A percentile compares a stretch with the other conserved stretches of the same genome.
These are phyloP conservation scores for Leonotis leonurus DNA, from an alignment of 257 asterid species.

Conservation along the genomic window DNA sequence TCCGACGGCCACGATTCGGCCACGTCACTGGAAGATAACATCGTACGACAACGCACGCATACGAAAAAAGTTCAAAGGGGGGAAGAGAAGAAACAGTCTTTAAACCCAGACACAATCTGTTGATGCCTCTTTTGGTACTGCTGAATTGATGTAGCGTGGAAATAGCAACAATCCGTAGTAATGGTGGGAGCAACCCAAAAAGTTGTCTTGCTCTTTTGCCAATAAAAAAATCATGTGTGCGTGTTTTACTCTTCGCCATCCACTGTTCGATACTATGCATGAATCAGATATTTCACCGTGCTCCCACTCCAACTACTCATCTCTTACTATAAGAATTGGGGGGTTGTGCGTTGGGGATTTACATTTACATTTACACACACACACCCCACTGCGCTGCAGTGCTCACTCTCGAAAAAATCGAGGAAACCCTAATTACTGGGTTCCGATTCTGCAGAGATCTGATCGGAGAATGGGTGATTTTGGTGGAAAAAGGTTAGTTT, in stretches of 20 bases:
- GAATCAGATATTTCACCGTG: not conserved
- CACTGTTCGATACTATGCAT: conserved; percentile 10
- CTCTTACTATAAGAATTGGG: not conserved
- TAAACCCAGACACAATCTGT: not conserved
- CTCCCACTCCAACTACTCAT: not conserved
- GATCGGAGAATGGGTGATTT: not conserved
- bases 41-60: not conserved
- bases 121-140: not conserved
- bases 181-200: too few relatives aligned
- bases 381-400: not conserved
- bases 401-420: too few relatives aligned
- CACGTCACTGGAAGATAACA: not conserved
- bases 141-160: too few relatives aligned
- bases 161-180: too few relatives aligned
- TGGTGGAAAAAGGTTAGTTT: not conserved
- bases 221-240: too few relatives aligned
- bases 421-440: conserved; percentile 9
- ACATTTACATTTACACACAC: not conserved
- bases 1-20: not conserved
- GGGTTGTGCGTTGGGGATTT: not conserved
- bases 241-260: not conserved
- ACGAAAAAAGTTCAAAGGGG: not conserved
- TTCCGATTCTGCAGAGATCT: not conserved
- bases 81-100: not conserved
- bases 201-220: not conserved